Conservation (phyloP, 176 grass and related monocot genomes). For the Musa itinerans region DNA sequence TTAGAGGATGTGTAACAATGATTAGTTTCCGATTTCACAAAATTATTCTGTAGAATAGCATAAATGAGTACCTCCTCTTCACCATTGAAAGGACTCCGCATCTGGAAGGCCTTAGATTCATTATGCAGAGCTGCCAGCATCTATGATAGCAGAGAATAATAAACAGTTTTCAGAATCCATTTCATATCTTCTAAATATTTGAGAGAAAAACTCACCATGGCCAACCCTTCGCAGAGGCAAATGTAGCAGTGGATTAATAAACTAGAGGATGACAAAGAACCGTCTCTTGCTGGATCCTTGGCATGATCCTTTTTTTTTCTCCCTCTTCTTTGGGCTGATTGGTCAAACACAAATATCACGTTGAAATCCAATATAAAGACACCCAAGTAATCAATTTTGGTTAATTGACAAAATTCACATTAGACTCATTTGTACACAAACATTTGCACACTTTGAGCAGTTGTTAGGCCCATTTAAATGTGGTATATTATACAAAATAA, state of each 20-base stretch:
- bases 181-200: background rate
- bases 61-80: constrained; percentile 62
- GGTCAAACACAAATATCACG: background rate
- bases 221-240: constrained; percentile 82
- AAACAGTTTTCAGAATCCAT: background rate
- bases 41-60: background rate
- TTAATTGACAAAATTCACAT: background rate
- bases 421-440: background rate
- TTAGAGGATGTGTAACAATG: constrained; percentile 8
- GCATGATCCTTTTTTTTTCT: constrained; percentile 86
- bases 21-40: background rate
- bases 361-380: background rate
- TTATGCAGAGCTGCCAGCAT: constrained; percentile 68
- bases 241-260: constrained; percentile 86
- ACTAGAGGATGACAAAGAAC: constrained; percentile 46
- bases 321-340: constrained; percentile 65
- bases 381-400: too few species aligned
- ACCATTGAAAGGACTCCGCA: constrained; percentile 66
- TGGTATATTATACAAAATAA: background rate
- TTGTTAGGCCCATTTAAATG: background rate
- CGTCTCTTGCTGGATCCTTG: constrained; percentile 54
- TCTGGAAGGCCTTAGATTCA: constrained; percentile 61
- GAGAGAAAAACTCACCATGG: constrained; percentile 47
- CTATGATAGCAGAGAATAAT: constrained; percentile 33
- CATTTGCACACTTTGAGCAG: background rate